A percentile compares a stretch with the other conserved stretches of the same genome.
phyloP scores from a whole-genome alignment of 179 eudicot genomes.

The Vitellaria paradoxa region DNA sequence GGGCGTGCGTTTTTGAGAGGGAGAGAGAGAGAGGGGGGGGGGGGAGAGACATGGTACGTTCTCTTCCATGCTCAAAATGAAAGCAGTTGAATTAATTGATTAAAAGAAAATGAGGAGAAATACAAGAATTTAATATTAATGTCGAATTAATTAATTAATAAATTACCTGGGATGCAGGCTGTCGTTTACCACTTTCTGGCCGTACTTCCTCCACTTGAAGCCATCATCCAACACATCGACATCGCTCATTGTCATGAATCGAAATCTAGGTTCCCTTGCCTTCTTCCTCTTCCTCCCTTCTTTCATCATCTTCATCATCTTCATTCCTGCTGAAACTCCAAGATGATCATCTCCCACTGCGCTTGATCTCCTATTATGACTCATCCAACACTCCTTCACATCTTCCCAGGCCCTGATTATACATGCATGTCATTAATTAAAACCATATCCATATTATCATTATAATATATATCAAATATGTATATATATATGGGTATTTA shows the following conservation, averaged over 20 bases:
- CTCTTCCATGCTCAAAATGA: too few species aligned
- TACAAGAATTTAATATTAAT: background rate
- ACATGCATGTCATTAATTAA: background rate
- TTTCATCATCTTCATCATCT: conserved; percentile 74
- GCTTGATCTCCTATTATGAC: conserved; percentile 27
- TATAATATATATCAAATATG: background rate
- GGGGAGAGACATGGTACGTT: too few species aligned
- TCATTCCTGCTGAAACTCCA: conserved; percentile 39
- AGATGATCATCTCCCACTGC: conserved; percentile 22
- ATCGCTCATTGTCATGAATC: conserved; percentile 92
- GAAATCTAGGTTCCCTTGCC: conserved; percentile 85
- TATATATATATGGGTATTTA: background rate
- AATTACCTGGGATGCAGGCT: conserved; percentile 90
- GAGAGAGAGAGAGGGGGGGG: too few species aligned
- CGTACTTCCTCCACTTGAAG: conserved; percentile 91
- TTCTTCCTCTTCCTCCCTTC: conserved; percentile 73
- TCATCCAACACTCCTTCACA: conserved; percentile 34
- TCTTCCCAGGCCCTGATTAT: conserved; percentile 64
- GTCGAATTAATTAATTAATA: too few species aligned
- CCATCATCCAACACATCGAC: conserved; percentile 94
- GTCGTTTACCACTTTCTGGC: conserved; percentile 91
- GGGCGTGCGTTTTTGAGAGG: too few species aligned
- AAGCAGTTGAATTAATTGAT: too few species aligned
- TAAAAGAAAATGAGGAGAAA: background rate
- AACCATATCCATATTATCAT: background rate